Evolutionary conservation across 1,284 basidiomycete species (phyloP), one percentile per base, ranked within the genome.

Genomic region (Ceratorhiza oryzae-sativae): DNA sequence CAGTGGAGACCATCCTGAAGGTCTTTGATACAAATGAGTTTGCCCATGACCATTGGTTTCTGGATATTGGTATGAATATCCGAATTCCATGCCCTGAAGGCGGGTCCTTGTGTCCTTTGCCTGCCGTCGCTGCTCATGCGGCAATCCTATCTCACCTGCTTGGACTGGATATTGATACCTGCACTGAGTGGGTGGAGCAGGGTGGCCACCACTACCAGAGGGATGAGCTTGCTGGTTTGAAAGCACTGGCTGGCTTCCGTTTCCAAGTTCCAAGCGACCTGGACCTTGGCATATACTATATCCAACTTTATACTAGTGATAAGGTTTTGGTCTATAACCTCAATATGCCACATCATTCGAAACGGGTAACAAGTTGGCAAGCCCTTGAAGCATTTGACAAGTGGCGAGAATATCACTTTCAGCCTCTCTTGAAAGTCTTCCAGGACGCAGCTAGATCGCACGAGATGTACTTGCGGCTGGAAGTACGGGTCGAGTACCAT

Each of bases 281-380:
- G 18, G n/a, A 0, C 1, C 15, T 20, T 8, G 25, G 67, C 4
- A 30, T 70, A 9, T 3, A 1, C 2, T 70, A 58, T 23, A 18
- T 58, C 8, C 67, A 70, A n/a, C n/a, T 70, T 1, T 70, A 70
- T 42, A 46, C 27, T n/a, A 70, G 39, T n/a, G 55, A 70, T 55
- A 70, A 70, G 32, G 46, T 15, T 25, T 1, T 48, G 1, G 59
- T 27, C 3, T 70, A 70, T 55, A 70, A 70, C 55, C 27, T 70
- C 1, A 46, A 20, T n/a, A 27, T 70, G 1, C 13, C 55, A 5
- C n/a, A 59, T 4, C 23, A 70, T 18, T 53, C 67, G 20, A 42
- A 49, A 20, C 67, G 55, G 9, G 32, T 46, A 12, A 46, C 53
- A 25, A 1, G 39, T 15, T 23, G 1, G 8, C 25, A 46, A 15